Conservation (phyloP, 331 rosid genomes). For the Cucumis variabilis region DNA sequence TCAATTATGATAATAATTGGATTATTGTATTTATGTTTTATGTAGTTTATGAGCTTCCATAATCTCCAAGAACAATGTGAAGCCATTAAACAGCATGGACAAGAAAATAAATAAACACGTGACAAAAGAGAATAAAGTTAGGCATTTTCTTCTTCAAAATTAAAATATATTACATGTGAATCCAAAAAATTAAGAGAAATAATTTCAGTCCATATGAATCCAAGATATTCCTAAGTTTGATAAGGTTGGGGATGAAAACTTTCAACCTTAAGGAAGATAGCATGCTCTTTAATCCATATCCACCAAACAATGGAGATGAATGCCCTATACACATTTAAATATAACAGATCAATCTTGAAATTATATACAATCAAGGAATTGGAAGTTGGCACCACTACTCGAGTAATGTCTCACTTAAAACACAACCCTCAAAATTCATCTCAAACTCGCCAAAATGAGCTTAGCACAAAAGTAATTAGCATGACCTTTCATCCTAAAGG, state of each 20-base stretch:
- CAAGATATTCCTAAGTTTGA: too few species aligned
- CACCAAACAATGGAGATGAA: not conserved
- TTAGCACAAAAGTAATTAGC: too few species aligned
- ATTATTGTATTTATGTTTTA: slow-evolving; percentile 65
- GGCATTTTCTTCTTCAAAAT: slow-evolving; percentile 3
- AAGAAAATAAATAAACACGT: not conserved
- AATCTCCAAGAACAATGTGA: slow-evolving; percentile 95
- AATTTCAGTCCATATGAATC: not conserved
- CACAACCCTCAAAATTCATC: too few species aligned
- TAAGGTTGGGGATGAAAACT: too few species aligned
- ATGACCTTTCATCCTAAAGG: too few species aligned
- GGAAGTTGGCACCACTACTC: too few species aligned
- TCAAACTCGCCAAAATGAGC: too few species aligned
- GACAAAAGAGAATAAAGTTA: not conserved
- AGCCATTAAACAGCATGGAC: slow-evolving; percentile 63
- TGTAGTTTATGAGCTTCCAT: slow-evolving; percentile 68
- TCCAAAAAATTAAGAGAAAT: not conserved
- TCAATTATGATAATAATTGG: slow-evolving; percentile 76
- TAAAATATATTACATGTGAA: not conserved
- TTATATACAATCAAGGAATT: not conserved
- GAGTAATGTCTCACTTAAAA: too few species aligned
- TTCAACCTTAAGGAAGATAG: too few species aligned
- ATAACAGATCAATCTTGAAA: not conserved
- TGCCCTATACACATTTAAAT: not conserved
- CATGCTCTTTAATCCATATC: too few species aligned